These are phyloP conservation scores for Naganishia albida DNA, from an alignment of 1,284 basidiomycete species.

Conservation along the genomic window DNA sequence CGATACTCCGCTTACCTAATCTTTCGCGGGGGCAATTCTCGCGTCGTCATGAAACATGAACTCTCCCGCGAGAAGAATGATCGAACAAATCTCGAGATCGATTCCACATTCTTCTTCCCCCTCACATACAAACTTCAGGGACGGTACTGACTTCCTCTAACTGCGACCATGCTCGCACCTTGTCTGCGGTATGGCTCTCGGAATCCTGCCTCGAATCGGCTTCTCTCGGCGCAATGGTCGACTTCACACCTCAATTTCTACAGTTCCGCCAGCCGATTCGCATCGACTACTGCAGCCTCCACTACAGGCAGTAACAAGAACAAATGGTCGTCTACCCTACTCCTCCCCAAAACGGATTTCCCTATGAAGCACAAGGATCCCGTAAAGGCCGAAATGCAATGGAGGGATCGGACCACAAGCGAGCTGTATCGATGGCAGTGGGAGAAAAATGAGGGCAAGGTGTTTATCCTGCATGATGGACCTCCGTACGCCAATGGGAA, in stretches of 20 bases:
- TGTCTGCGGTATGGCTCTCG: neutral
- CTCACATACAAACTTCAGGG: neutral
- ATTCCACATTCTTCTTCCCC: too few relatives aligned
- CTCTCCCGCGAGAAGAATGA: conserved; percentile 8
- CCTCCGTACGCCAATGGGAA: conserved; percentile 97
- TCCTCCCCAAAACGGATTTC: conserved; percentile 81
- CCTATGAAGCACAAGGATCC: conserved; percentile 72
- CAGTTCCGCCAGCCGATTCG: neutral
- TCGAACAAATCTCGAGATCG: conserved; percentile 1
- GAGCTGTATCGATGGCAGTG: conserved; percentile 84
- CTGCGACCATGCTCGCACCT: conserved; percentile 5
- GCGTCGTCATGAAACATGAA: conserved; percentile 10
- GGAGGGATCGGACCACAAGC: conserved; percentile 68
- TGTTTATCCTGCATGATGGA: conserved; percentile 91
- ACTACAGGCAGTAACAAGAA: conserved; percentile 5
- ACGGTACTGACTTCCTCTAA: neutral
- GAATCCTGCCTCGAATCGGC: neutral
- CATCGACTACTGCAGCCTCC: conserved; percentile 5
- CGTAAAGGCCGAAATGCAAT: conserved; percentile 62
- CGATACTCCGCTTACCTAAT: neutral
- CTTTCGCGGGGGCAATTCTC: neutral
- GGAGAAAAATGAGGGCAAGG: conserved; percentile 63
- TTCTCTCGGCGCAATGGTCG: neutral
- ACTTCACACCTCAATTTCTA: neutral
- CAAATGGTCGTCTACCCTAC: conserved; percentile 64